Evolutionary conservation across 768 basidiomycete species (phyloP).

Genomic region (Trametes cubensis): DNA sequence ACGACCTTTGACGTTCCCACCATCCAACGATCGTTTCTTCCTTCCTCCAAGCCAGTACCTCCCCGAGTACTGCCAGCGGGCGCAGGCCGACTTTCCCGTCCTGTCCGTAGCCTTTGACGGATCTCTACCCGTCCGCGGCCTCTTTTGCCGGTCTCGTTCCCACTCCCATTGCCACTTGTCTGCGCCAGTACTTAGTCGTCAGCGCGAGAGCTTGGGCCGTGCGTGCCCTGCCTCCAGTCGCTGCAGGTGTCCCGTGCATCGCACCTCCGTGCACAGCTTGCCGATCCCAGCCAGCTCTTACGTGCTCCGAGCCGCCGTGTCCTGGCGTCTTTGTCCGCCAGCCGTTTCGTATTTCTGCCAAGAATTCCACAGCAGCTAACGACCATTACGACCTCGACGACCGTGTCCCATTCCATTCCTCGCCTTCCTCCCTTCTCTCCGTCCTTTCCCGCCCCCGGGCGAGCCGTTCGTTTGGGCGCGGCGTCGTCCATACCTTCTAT

Average conservation of each 20-base stretch:
- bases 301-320: conserved; percentile 4
- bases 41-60: neutral
- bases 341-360: conserved; percentile 15
- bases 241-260: conserved; percentile 4
- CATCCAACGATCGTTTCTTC: neutral
- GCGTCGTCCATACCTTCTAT: neutral
- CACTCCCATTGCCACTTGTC: no score
- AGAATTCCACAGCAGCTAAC: conserved; percentile 15
- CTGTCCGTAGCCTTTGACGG: neutral
- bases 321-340: conserved; percentile 7
- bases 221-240: conserved; percentile 5
- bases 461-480: conserved; percentile 1
- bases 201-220: neutral
- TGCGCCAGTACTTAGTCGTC: no score
- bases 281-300: conserved; percentile 10
- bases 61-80: conserved; percentile 10
- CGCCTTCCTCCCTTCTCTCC: conserved; percentile 4
- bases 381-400: conserved; percentile 23
- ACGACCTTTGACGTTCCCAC: conserved; percentile 12
- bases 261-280: conserved; percentile 17
- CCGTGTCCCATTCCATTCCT: conserved; percentile 16
- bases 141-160: no score
- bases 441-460: neutral
- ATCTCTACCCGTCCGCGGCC: no score
- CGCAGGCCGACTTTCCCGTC: neutral